Base-by-base conservation (phyloP, 1,139 yeast genomes). In the Geotrichum klebahnii region DNA sequence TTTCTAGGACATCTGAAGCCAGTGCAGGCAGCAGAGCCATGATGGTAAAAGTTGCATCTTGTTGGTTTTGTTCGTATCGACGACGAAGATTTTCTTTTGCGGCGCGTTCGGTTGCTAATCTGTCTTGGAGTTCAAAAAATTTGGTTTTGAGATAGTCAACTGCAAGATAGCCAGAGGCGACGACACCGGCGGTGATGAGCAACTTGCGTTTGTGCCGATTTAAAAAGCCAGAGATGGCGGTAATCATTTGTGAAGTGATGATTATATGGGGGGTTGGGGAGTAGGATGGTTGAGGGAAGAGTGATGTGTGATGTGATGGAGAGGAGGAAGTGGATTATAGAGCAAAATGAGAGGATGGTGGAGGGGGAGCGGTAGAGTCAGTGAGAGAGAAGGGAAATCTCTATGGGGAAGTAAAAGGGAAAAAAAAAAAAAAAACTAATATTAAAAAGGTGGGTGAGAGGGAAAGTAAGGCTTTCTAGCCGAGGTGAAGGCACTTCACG, bases 51-150 rank as follows among this genome's bases (percentile, higher is more conserved):
- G 86, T 77, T 46, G 96, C 87, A 68, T 92, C 97, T 60, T 83
- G 84, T 63, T 90, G 97, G 19, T 96, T 92, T 70, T 89, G 97
- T 49, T 84, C 81, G 63, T 89, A 92, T 55, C 96, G 71, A 16
- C 73, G 61, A 45, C 71, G 69, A 41, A 72, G 61, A 53, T 58
- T 61, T 62, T 87, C 96, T 60, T 83, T 80, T 48, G 89, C 83
- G 53, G 83, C 79, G 52, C 84, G 78, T 67, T 88, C 95, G 59
- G 85, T 86, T 53, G 79, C 76, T 53, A 88, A 69, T 44, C 82
- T 74, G 57, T 82, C 79, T 63, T 84, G 90, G 59, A 84, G 77
- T 63, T 82, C 82, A 48, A 76, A 70, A 56, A 87, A 71, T 65
- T 81, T 81, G 58, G 74, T 71, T 57, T 80, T 73, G 32, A 85